phyloP scores from a whole-genome alignment of 179 eudicot genomes.

The Silene noctiflora region DNA sequence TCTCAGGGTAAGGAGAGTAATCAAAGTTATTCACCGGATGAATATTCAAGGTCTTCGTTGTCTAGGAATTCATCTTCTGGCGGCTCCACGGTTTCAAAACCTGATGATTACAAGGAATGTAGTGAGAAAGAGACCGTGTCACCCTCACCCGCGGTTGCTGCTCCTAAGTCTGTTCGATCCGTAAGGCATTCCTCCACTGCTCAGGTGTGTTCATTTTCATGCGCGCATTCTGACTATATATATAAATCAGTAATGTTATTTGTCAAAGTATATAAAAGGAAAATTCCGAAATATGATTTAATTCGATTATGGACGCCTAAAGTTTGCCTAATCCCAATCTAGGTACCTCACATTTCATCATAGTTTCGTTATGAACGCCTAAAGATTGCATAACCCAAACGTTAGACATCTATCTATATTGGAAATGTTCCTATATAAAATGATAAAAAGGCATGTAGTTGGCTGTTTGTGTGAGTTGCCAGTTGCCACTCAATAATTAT shows the following conservation, averaged over 20 bases:
- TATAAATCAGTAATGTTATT: too few relatives aligned
- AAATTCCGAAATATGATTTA: too few relatives aligned
- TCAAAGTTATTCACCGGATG: not conserved
- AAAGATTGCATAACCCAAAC: too few relatives aligned
- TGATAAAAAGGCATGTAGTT: too few relatives aligned
- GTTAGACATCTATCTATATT: too few relatives aligned
- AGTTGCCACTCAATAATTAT: not conserved
- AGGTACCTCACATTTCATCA: too few relatives aligned
- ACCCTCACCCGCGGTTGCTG: not conserved
- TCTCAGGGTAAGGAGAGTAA: not conserved
- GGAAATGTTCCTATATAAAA: too few relatives aligned
- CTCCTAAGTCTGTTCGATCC: conserved; percentile 15
- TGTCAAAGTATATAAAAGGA: too few relatives aligned
- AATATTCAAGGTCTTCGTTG: not conserved
- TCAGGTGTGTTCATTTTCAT: not conserved
- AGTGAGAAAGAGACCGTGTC: not conserved
- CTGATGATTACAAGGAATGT: not conserved
- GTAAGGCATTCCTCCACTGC: not conserved
- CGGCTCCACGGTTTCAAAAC: not conserved
- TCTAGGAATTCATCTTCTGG: not conserved
- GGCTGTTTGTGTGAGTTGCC: too few relatives aligned
- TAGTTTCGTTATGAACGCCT: too few relatives aligned
- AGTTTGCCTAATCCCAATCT: too few relatives aligned
- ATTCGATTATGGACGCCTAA: too few relatives aligned
- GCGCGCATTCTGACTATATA: not conserved